Evolutionary conservation across 73 alveolate species (phyloP), one percentile per base, ranked within the genome.

Genomic region (Paramecium caudatum): DNA sequence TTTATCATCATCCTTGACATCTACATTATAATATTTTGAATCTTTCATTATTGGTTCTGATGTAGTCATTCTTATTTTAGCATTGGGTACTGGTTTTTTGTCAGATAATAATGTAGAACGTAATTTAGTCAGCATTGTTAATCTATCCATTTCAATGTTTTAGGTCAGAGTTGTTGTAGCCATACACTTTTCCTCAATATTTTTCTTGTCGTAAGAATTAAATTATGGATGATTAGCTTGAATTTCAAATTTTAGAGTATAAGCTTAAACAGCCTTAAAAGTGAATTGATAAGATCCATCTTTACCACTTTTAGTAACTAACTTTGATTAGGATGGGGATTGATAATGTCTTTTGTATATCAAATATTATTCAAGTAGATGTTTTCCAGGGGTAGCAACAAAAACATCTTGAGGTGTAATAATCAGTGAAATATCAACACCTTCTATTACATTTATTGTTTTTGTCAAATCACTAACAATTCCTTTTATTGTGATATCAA

Each of bases 41-140:
- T 74, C 69, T 41, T 39, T 39, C 39, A 74, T 45, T 15, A 45
- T 21, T 1, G 88, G 88, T 12, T 74, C 65, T 39, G 88, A 39
- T 37, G 41, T 21, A 36, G 30, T 43, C 46, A 74, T 41, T 13
- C 25, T 21, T 9, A 74, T 74, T 2, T 23, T 45, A 74, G 88
- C 88, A 39, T 74, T 74, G n/a, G 88, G 69, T 0, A 74, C 32
- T 3, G 88, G 88, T 17, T 74, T 74, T 16, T 74, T 74, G 43
- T 37, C 30, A 41, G 15, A 21, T 3, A 21, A 21, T 16, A 74
- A 13, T 8, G 23, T 41, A 74, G 88, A 74, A 45, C 43, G 88
- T 45, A 74, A 74, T 37, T 74, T 74, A 10, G 47, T 45, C 4
- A 43, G 1, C 13, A 74, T 27, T 15, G 68, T 41, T 15, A 39